These are phyloP conservation scores for Fusarium sarcochroum DNA, from an alignment of 2,329 filamentous ascomycete species.

Conservation along the genomic window DNA sequence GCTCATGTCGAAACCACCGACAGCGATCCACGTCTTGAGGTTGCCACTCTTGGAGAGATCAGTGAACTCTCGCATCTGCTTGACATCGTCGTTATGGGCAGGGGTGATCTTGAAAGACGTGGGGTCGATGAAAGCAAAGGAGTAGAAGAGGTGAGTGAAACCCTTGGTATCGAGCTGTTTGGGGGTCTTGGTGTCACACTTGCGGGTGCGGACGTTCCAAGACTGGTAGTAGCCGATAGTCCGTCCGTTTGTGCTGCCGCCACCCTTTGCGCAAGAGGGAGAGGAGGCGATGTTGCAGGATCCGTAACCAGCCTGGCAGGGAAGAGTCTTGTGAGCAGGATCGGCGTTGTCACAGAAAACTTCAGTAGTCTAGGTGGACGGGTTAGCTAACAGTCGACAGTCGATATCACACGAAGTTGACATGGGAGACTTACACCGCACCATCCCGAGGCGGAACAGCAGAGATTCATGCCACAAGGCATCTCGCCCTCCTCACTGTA, in stretches of 20 bases:
- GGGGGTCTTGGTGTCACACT: slow-evolving; percentile 26
- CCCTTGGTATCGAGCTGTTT: slow-evolving; percentile 23
- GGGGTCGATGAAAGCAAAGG: slow-evolving; percentile 38
- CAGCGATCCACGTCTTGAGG: slow-evolving; percentile 56
- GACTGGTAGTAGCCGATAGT: slow-evolving; percentile 33
- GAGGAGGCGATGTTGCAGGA: slow-evolving; percentile 7
- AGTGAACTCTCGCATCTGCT: slow-evolving; percentile 26
- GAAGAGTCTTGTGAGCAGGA: not conserved
- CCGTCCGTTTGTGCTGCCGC: slow-evolving; percentile 13
- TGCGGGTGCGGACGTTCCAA: slow-evolving; percentile 21
- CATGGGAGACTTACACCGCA: slow-evolving; percentile 7
- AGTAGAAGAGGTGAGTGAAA: slow-evolving; percentile 31
- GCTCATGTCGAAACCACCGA: slow-evolving; percentile 60
- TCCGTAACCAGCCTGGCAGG: slow-evolving; percentile 20
- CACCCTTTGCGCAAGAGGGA: slow-evolving; percentile 12
- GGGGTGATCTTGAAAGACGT: not conserved
- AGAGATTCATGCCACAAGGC: slow-evolving; percentile 25
- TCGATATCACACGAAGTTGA: too few relatives aligned
- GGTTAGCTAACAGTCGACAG: not conserved
- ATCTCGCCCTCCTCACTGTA: slow-evolving; percentile 18
- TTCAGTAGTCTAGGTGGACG: not conserved
- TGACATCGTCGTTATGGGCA: slow-evolving; percentile 8
- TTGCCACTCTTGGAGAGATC: slow-evolving; percentile 9
- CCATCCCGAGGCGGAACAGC: slow-evolving; percentile 8
- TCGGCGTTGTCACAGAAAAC: slow-evolving; percentile 14